Evolutionary conservation across 768 basidiomycete genomes (phyloP).

Genomic region (Punctularia strigosozonata): DNA sequence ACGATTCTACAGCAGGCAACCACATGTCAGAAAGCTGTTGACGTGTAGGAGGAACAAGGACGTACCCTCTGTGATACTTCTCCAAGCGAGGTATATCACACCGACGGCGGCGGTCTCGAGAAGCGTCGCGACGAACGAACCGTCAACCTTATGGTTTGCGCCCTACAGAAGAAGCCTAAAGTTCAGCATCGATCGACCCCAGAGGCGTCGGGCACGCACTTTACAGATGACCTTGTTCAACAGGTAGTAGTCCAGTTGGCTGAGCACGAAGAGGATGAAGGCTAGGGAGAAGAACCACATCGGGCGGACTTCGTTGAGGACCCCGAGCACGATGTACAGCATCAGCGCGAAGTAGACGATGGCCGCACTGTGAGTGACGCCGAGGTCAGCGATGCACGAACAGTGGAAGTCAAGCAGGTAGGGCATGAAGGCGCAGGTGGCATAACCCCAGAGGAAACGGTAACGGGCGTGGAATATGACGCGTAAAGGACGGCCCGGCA

Average conservation of each 20-base stretch:
- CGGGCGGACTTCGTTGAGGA: conserved; percentile 72
- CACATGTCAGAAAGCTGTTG: background rate
- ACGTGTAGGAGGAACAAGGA: conserved; percentile 1
- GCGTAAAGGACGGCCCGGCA: too few species aligned
- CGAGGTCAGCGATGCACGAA: conserved; percentile 2
- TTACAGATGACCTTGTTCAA: conserved; percentile 67
- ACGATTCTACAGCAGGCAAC: conserved; percentile 19
- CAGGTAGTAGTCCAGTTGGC: conserved; percentile 77
- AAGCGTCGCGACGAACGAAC: conserved; percentile 76
- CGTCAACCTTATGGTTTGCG: conserved; percentile 64
- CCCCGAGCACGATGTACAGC: conserved; percentile 64
- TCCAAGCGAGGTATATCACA: conserved; percentile 70
- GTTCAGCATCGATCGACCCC: background rate
- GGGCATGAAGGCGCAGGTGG: background rate
- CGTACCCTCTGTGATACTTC: conserved; percentile 77
- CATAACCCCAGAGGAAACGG: background rate
- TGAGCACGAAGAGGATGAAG: conserved; percentile 65
- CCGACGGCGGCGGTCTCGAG: conserved; percentile 68
- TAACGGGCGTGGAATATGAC: background rate
- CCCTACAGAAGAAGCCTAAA: conserved; percentile 24
- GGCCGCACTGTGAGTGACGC: conserved; percentile 34
- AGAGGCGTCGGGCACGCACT: conserved; percentile 23
- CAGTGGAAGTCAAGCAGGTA: background rate
- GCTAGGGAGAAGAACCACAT: conserved; percentile 69
- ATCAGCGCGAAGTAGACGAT: conserved; percentile 65